Base-by-base conservation (phyloP, 371 early-diverging fungal species). In the Mucor velutinosus region DNA sequence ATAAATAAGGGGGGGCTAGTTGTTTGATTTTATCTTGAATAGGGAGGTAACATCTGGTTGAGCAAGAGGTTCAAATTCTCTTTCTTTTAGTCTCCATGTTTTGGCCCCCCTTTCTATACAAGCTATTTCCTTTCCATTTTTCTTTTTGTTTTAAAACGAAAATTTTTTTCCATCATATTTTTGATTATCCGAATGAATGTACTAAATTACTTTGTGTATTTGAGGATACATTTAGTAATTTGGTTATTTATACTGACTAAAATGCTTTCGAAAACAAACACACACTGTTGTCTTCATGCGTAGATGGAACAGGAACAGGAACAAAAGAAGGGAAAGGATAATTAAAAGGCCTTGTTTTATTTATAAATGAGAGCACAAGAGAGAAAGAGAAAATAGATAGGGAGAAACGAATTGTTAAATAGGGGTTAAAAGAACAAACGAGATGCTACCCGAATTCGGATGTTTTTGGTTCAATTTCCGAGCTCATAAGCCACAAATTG, bases 391-490 rank as follows among this genome's bases (percentile, higher is more conserved):
- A 33, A 32, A 33, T 5, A 37, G 64, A 41, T 39, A 23, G 23
- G 25, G 19, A 53, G 43, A n/a, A 15, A 17, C 37, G 23, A 58
- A 37, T 1, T 32, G 23, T 30, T 56, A 32, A 32, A 56, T 56
- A 56, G 32, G 29, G 32, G 56, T 27, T 30, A 32, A 19, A 32
- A 32, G 29, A 27, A 32, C 56, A 56, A 30, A 27, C 32, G 56
- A 56, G 56, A 30, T 27, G 56, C 56, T 25, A 32, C 32, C 58
- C 37, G 58, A 58, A 12, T 35, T 58, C 58, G 58, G 58, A 58
- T 58, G 58, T 58, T 58, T 58, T 58, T 23, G 19, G 14, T 58
- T 49, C 35, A 63, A 37, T 47, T 33, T 53, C 63, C 63, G 63
- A 53, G 32, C 23, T 25, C 7, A 35, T 63, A 63, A 63, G 63